A percentile compares a stretch with the other conserved stretches of the same genome.
These are phyloP conservation scores for Calocera viscosa DNA, from an alignment of 768 basidiomycete species.

Conservation along the genomic window DNA sequence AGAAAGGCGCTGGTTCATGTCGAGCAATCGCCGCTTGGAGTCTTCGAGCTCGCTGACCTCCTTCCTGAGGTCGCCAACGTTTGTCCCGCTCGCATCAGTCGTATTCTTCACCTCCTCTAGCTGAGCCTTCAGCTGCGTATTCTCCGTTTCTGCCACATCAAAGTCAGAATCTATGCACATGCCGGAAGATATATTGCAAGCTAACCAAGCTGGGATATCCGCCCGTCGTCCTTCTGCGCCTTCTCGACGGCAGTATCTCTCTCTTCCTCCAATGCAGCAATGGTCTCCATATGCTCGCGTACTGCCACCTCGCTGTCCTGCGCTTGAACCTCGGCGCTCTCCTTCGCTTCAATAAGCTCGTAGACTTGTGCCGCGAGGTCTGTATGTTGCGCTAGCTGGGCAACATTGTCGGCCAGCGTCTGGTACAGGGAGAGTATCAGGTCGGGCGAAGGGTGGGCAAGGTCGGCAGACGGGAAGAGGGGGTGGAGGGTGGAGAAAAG, in stretches of 20 bases:
- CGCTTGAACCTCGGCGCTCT: background rate
- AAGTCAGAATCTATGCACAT: background rate
- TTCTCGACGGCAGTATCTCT: background rate
- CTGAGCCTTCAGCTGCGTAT: background rate
- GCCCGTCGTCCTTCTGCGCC: background rate
- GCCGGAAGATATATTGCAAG: background rate
- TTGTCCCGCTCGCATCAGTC: background rate
- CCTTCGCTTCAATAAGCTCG: background rate
- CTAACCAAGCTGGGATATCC: background rate
- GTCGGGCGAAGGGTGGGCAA: background rate
- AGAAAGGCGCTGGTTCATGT: background rate
- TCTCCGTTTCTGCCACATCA: background rate
- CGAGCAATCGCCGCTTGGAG: background rate
- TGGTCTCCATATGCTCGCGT: background rate
- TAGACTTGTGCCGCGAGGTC: background rate
- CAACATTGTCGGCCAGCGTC: background rate
- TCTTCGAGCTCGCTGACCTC: background rate
- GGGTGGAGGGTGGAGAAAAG: background rate
- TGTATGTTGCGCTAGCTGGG: background rate
- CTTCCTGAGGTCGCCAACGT: background rate
- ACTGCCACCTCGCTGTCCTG: background rate
- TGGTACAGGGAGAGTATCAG: constrained; percentile 1
- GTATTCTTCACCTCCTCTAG: background rate
- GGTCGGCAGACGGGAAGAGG: background rate
- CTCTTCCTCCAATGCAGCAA: background rate